A percentile compares a stretch with the other conserved stretches of the same genome.
phyloP scores from a whole-genome alignment of 352 stramenopile genomes.

The Globisporangium nunn region DNA sequence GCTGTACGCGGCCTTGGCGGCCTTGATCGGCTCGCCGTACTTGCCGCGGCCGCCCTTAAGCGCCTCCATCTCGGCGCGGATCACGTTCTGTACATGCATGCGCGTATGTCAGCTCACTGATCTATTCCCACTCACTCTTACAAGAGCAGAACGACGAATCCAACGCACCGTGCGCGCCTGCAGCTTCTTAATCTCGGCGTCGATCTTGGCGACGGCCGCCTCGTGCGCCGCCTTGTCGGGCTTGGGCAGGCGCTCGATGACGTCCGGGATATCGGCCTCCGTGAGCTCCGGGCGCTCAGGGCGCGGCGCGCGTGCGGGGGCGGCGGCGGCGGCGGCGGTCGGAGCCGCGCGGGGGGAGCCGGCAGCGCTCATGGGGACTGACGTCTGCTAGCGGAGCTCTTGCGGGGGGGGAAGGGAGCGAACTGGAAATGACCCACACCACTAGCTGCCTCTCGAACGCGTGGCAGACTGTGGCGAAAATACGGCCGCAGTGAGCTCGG shows the following conservation, averaged over 20 bases:
- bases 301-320: conserved; percentile 3
- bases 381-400: background rate
- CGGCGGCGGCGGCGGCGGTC: conserved; percentile 1
- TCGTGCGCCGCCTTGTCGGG: conserved; percentile 90
- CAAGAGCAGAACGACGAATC: background rate
- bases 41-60: conserved; percentile 74
- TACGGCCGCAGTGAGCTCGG: too few relatives aligned
- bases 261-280: conserved; percentile 59
- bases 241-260: conserved; percentile 79
- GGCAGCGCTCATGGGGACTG: conserved; percentile 21
- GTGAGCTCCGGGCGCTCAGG: conserved; percentile 19
- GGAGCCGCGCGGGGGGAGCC: conserved; percentile 20
- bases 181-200: conserved; percentile 90
- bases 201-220: conserved; percentile 74
- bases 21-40: conserved; percentile 85
- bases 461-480: background rate
- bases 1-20: conserved; percentile 80
- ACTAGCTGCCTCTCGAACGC: background rate
- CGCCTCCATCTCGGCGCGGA: conserved; percentile 70
- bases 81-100: conserved; percentile 24
- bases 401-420: background rate
- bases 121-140: background rate
- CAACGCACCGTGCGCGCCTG: conserved; percentile 66
- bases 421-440: background rate
- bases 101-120: too few relatives aligned